These are phyloP conservation scores for Domatiomyces catenatus DNA, from an alignment of 2,329 filamentous ascomycete genomes.

Conservation along the genomic window DNA sequence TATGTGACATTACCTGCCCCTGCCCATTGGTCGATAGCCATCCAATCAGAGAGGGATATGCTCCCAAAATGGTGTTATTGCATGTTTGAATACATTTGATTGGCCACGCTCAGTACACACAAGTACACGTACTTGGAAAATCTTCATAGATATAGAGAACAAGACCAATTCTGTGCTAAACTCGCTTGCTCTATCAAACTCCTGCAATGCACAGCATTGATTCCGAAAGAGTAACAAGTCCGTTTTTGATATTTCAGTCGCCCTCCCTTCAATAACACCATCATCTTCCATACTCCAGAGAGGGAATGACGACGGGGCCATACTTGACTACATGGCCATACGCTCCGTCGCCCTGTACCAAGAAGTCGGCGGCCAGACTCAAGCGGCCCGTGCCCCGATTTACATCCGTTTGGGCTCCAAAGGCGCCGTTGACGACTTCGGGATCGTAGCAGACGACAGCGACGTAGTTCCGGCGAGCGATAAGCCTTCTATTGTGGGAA, in stretches of 20 bases:
- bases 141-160: background rate
- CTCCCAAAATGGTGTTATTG: no score
- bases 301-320: constrained; percentile 87
- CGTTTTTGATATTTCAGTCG: background rate
- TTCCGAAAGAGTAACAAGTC: background rate
- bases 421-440: constrained; percentile 46
- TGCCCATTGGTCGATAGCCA: no score
- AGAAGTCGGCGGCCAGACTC: constrained; percentile 86
- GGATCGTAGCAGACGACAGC: constrained; percentile 91
- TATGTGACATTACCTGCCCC: no score
- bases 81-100: no score
- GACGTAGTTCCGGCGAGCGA: constrained; percentile 84
- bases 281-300: constrained; percentile 57
- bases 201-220: background rate
- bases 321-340: constrained; percentile 72
- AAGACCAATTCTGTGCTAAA: background rate
- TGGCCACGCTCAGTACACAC: no score
- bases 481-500: constrained; percentile 76
- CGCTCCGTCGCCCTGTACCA: constrained; percentile 50
- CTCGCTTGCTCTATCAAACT: background rate
- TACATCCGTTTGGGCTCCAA: constrained; percentile 24
- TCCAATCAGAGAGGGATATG: no score
- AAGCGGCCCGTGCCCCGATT: constrained; percentile 41
- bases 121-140: background rate
- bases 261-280: background rate